Base-by-base conservation (phyloP, 2,329 filamentous ascomycete genomes). In the Ceratocystis cacaofunesta region DNA sequence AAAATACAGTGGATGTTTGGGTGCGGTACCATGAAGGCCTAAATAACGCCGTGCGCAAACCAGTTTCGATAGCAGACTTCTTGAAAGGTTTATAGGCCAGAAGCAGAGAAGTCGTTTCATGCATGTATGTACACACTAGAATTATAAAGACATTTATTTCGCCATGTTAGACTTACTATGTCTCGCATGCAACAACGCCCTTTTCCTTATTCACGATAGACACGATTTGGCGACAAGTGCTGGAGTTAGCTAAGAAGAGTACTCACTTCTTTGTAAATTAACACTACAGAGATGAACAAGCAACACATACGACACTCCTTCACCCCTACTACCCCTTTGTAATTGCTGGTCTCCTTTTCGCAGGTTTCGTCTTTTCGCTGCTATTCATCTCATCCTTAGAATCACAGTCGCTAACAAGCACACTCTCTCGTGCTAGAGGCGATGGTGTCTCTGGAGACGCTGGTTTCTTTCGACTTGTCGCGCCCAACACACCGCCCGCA, bases 1-100 rank as follows among this genome's bases (percentile, higher is more conserved):
- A 63, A 8, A 62, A 81, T 61, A 80, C 79, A 62, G 83, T 71
- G 8, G 79, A 86, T 70, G 87, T 92, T 3, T 96, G 91, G 91
- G 85, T 95, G 52, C 92, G 85, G 69, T 96, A 86, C 74, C 86
- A 96, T 71, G 92, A 96, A 76, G 92, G 92, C 0, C 85, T 90
- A 73, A 94, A 90, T 65, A 96, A 96, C 79, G 92, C 92, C 10
- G 92, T 96, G 68, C 82, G 88, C 74, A 96, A 95, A 74, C 89
- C 90, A 1, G 85, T 96, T 68, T 88, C 88, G 7, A 74, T 96
- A 73, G 81, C 83, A 68, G 92, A 96, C 74, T 82, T 96, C 70
- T 76, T 96, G 79, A 80, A 78, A 65, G 86, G 83, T 2, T 72
- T 91, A 66, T 88, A 74, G 69, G 67, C 17, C 28, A 28, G 28